phyloP scores from a whole-genome alignment of 768 basidiomycete genomes.

The Naematelia encephala region DNA sequence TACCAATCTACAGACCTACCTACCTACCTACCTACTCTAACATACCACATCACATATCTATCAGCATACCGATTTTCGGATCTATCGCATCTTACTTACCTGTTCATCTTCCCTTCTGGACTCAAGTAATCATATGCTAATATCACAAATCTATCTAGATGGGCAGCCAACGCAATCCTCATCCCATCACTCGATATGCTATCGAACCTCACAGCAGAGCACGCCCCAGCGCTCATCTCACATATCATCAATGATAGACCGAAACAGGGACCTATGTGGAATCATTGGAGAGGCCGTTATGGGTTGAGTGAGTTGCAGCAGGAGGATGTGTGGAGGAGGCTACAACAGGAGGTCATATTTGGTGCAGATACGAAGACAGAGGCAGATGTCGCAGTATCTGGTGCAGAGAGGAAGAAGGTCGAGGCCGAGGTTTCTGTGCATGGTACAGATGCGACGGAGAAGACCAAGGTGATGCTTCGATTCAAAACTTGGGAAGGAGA shows the following conservation, averaged over 20 bases:
- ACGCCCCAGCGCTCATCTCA: conserved; percentile 58
- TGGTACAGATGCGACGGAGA: background rate
- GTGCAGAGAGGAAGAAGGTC: background rate
- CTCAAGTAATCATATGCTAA: conserved; percentile 30
- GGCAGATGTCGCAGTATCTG: background rate
- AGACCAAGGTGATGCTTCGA: conserved; percentile 15
- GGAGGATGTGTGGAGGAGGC: conserved; percentile 25
- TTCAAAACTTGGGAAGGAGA: conserved; percentile 45
- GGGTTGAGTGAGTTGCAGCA: conserved; percentile 64
- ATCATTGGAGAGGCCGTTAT: conserved; percentile 71
- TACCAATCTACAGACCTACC: background rate
- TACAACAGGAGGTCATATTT: conserved; percentile 1
- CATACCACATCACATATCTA: background rate
- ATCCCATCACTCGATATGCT: conserved; percentile 57
- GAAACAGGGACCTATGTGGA: too few relatives aligned
- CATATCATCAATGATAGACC: too few relatives aligned
- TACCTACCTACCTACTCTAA: too few relatives aligned
- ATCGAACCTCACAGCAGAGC: conserved; percentile 59
- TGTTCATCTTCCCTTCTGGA: conserved; percentile 52
- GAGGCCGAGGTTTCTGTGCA: background rate
- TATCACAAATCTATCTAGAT: conserved; percentile 34
- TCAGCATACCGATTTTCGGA: too few relatives aligned
- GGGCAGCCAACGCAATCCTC: conserved; percentile 50
- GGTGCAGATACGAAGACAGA: background rate
- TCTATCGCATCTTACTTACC: background rate